A percentile compares a stretch with the other conserved stretches of the same genome.
Evolutionary conservation across 2,329 filamentous ascomycete species (phyloP).

Genomic region (Aspergillus brunneoviolaceus): DNA sequence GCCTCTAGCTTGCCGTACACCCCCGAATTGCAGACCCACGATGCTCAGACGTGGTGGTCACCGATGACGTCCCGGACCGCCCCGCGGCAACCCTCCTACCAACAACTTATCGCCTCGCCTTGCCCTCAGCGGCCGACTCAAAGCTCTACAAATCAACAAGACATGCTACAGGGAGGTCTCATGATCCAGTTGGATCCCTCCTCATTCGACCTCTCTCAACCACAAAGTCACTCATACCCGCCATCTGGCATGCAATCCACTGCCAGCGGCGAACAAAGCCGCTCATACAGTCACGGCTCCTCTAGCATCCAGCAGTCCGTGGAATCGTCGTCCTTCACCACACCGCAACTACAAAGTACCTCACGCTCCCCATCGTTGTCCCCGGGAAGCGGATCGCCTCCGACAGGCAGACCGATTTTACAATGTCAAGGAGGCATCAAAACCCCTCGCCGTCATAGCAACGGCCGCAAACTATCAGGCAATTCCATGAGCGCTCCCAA

Average conservation of each 20-base stretch:
- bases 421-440: constrained; percentile 29
- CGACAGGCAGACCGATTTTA: constrained; percentile 27
- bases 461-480: constrained; percentile 43
- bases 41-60: constrained; percentile 44
- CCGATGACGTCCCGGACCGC: constrained; percentile 36
- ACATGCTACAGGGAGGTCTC: constrained; percentile 40
- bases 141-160: constrained; percentile 29
- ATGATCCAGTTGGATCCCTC: constrained; percentile 42
- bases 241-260: constrained; percentile 24
- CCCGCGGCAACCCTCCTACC: constrained; percentile 39
- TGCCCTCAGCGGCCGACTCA: constrained; percentile 35
- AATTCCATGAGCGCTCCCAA: constrained; percentile 34
- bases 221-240: constrained; percentile 30
- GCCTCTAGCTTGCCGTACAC: constrained; percentile 40
- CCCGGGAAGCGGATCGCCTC: constrained; percentile 33
- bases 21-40: constrained; percentile 39
- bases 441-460: constrained; percentile 36
- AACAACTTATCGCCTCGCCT: constrained; percentile 35
- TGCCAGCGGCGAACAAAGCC: constrained; percentile 16
- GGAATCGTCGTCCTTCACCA: constrained; percentile 29
- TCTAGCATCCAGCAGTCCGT: constrained; percentile 26
- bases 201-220: constrained; percentile 32
- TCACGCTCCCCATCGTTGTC: constrained; percentile 42
- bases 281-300: constrained; percentile 19
- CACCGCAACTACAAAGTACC: constrained; percentile 26